Conservation (phyloP, 2,329 filamentous ascomycete genomes). For the Hymenoscyphus infarciens region DNA sequence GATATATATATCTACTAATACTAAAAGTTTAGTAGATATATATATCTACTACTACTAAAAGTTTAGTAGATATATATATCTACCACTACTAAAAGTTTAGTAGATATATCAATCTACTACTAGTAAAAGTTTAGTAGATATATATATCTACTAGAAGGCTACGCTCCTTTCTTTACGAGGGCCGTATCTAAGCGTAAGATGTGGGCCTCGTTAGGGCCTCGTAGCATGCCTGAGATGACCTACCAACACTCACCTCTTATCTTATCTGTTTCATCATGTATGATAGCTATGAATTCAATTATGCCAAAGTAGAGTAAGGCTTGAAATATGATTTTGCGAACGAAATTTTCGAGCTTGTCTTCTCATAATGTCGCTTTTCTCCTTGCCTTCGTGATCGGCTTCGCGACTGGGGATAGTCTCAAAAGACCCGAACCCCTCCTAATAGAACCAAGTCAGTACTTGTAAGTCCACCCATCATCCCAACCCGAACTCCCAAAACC, state of each 20-base stretch:
- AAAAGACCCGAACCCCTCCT: constrained; percentile 12
- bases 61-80: no score
- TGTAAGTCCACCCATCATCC: constrained; percentile 5
- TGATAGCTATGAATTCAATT: neutral
- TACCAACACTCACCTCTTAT: neutral
- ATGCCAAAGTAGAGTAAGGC: neutral
- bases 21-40: no score
- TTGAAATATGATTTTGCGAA: neutral
- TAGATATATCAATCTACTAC: no score
- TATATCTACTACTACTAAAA: no score
- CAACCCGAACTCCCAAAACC: neutral
- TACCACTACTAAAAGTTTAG: no score
- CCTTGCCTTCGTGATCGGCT: neutral
- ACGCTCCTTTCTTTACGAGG: no score
- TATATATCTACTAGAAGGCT: no score
- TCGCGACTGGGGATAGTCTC: neutral
- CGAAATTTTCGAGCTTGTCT: neutral
- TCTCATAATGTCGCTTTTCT: neutral
- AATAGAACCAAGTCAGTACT: constrained; percentile 23
- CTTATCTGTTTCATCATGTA: neutral
- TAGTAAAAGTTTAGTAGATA: no score
- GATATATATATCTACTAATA: no score
- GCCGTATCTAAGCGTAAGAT: no score
- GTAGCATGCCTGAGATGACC: no score
- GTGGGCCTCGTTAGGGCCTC: no score